Conservation (phyloP, 805 yeast genomes). For the Lipomyces mesembrius region DNA sequence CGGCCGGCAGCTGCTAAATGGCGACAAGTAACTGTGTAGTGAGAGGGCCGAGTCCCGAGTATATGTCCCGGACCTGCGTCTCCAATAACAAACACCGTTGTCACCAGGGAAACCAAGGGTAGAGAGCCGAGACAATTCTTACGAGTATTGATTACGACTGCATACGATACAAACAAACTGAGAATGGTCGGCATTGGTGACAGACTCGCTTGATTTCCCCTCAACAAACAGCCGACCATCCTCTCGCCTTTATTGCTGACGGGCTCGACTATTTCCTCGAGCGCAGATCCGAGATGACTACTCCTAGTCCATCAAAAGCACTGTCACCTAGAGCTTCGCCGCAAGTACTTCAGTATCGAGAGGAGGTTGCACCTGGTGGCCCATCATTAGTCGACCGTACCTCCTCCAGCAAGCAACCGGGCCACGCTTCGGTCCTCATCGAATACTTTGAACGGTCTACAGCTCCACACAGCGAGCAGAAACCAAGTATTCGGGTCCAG, state of each 20-base stretch:
- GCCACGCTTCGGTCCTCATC: constrained; percentile 28
- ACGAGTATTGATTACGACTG: not conserved
- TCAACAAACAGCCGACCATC: not conserved
- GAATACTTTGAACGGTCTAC: constrained; percentile 28
- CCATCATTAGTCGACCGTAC: not conserved
- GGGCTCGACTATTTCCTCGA: not conserved
- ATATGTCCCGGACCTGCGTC: not conserved
- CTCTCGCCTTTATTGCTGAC: not conserved
- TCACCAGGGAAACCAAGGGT: not conserved
- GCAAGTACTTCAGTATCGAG: not conserved
- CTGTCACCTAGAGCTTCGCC: constrained; percentile 7
- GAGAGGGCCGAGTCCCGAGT: not conserved
- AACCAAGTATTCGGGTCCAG: constrained; percentile 30
- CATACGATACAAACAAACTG: not conserved
- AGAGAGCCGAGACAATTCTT: not conserved
- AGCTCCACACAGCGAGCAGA: constrained; percentile 11
- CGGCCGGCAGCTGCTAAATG: not conserved
- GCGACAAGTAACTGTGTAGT: not conserved
- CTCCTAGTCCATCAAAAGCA: not conserved
- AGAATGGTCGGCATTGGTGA: not conserved
- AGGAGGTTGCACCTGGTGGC: not conserved
- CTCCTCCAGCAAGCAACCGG: not conserved
- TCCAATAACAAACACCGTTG: not conserved
- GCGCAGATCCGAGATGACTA: not conserved
- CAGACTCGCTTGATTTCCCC: not conserved